phyloP scores from a whole-genome alignment of 805 yeast species.

The Saturnispora saitoi region DNA sequence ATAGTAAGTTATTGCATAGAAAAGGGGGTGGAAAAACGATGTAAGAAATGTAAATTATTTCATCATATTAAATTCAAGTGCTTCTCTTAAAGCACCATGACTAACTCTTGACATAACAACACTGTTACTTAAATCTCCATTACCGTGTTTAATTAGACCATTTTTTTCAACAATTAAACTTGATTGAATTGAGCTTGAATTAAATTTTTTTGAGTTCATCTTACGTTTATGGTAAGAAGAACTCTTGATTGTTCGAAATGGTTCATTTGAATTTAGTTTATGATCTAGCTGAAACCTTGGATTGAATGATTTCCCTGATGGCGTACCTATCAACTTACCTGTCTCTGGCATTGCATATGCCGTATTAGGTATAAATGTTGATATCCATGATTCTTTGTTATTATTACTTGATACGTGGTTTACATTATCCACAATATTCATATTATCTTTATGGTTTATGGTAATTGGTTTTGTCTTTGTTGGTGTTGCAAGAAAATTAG shows the following conservation, averaged over 20 bases:
- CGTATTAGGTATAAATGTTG: conserved; percentile 25
- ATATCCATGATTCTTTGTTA: conserved; percentile 19
- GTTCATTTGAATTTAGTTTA: neutral
- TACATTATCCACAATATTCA: neutral
- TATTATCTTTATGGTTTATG: neutral
- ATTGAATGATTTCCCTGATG: conserved; percentile 14
- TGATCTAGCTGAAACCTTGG: neutral
- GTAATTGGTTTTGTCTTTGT: conserved; percentile 6
- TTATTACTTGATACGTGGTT: conserved; percentile 7
- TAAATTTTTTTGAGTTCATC: neutral
- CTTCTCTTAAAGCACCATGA: conserved; percentile 40
- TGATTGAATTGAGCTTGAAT: conserved; percentile 19
- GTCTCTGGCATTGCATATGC: conserved; percentile 27
- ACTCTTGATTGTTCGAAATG: neutral
- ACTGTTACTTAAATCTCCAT: conserved; percentile 26
- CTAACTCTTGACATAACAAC: conserved; percentile 35
- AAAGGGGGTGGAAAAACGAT: neutral
- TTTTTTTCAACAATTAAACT: conserved; percentile 35
- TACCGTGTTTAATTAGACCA: conserved; percentile 37
- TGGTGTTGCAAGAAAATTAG: conserved; percentile 2
- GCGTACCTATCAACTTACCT: conserved; percentile 24
- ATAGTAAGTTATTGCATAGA: neutral
- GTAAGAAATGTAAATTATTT: neutral
- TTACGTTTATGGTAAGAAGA: neutral
- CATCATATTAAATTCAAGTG: conserved; percentile 27